phyloP scores from a whole-genome alignment of 805 yeast genomes.

The Myxozyma neglecta region DNA sequence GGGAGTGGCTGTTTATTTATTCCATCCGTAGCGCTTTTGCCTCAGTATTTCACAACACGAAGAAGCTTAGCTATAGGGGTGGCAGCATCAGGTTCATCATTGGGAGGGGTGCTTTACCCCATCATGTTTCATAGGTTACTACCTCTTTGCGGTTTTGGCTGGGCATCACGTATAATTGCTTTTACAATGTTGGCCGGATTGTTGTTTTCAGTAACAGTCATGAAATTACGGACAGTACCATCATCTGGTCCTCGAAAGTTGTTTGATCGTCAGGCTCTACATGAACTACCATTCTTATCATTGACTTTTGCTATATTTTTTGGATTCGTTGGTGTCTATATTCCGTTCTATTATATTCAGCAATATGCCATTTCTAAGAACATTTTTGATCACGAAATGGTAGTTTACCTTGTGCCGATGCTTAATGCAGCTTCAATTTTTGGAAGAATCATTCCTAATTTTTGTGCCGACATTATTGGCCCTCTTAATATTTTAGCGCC shows the following conservation, averaged over 20 bases:
- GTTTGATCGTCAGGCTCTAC: slow-evolving; percentile 32
- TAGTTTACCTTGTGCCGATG: slow-evolving; percentile 39
- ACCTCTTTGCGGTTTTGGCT: slow-evolving; percentile 49
- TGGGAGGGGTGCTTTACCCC: slow-evolving; percentile 54
- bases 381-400: slow-evolving; percentile 18
- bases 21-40: slow-evolving; percentile 47
- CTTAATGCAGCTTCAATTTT: slow-evolving; percentile 44
- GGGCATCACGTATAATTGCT: slow-evolving; percentile 54
- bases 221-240: slow-evolving; percentile 34
- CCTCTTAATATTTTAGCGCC: slow-evolving; percentile 46
- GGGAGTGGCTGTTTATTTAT: slow-evolving; percentile 48
- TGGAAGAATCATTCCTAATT: slow-evolving; percentile 54
- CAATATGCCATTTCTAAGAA: slow-evolving; percentile 35
- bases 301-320: slow-evolving; percentile 33
- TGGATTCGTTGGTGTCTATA: slow-evolving; percentile 38
- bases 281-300: slow-evolving; percentile 35
- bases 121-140: slow-evolving; percentile 47
- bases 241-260: slow-evolving; percentile 4
- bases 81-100: slow-evolving; percentile 52
- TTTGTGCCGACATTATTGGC: slow-evolving; percentile 51
- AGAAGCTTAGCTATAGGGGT: slow-evolving; percentile 50
- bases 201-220: slow-evolving; percentile 30
- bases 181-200: slow-evolving; percentile 44
- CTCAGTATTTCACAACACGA: slow-evolving; percentile 48
- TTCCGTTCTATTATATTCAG: slow-evolving; percentile 40